These are phyloP conservation scores for Boletus sp. DNA, from an alignment of 768 basidiomycete species.

Conservation along the genomic window DNA sequence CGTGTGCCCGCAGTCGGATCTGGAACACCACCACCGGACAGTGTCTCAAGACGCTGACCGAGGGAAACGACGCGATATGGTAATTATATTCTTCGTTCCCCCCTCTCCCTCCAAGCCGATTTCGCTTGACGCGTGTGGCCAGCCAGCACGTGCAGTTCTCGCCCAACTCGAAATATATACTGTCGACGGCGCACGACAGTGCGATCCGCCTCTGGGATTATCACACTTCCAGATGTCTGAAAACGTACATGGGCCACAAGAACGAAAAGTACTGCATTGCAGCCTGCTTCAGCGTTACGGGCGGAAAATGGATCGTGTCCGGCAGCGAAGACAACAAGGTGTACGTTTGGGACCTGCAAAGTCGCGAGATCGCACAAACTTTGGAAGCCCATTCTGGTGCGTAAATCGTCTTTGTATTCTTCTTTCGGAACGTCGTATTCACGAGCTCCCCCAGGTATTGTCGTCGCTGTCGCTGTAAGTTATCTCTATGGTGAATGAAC, in stretches of 20 bases:
- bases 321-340: slow-evolving; percentile 91
- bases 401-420: slow-evolving; percentile 4
- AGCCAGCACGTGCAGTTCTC: slow-evolving; percentile 94
- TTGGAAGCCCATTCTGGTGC: slow-evolving; percentile 73
- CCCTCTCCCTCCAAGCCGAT: no score
- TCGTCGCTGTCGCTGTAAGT: slow-evolving; percentile 82
- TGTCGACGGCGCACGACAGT: slow-evolving; percentile 91
- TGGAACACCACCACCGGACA: slow-evolving; percentile 94
- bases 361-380: slow-evolving; percentile 78
- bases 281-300: slow-evolving; percentile 81
- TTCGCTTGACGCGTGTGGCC: slow-evolving; percentile 1
- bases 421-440: not conserved
- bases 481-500: slow-evolving; percentile 12
- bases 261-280: slow-evolving; percentile 85
- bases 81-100: slow-evolving; percentile 26
- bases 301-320: slow-evolving; percentile 86
- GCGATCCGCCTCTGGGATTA: slow-evolving; percentile 96
- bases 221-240: slow-evolving; percentile 84
- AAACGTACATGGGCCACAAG: slow-evolving; percentile 82
- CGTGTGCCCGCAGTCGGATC: slow-evolving; percentile 65
- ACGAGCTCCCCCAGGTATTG: slow-evolving; percentile 40
- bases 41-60: slow-evolving; percentile 93
- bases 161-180: slow-evolving; percentile 91
- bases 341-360: slow-evolving; percentile 90
- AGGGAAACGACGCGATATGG: slow-evolving; percentile 85